These are phyloP conservation scores for Verticillium isaacii DNA, from an alignment of 2,329 filamentous ascomycete species.

Conservation along the genomic window DNA sequence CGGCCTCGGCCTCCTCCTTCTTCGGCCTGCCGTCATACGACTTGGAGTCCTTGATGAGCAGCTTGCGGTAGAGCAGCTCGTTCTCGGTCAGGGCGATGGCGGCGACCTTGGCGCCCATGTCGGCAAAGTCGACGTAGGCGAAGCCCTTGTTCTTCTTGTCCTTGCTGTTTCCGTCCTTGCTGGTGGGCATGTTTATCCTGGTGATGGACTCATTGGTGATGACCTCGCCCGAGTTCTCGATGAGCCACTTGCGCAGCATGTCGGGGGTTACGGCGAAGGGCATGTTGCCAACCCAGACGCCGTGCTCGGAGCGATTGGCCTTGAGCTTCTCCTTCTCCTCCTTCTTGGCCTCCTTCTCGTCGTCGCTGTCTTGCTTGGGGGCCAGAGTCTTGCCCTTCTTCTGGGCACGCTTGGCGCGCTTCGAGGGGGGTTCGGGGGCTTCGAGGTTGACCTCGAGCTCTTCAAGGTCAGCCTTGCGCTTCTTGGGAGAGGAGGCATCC, in stretches of 20 bases:
- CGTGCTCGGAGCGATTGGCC: constrained; percentile 68
- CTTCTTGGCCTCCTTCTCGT: constrained; percentile 31
- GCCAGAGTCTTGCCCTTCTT: constrained; percentile 73
- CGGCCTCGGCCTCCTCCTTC: constrained; percentile 43
- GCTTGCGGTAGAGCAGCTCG: constrained; percentile 67
- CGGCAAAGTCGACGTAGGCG: constrained; percentile 89
- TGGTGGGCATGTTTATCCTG: constrained; percentile 72
- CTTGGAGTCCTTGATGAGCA: constrained; percentile 90
- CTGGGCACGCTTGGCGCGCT: constrained; percentile 82
- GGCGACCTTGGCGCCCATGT: constrained; percentile 63
- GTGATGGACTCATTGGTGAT: constrained; percentile 71
- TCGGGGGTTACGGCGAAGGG: constrained; percentile 74
- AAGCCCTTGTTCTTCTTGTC: constrained; percentile 77
- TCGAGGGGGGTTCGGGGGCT: constrained; percentile 91
- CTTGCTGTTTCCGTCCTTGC: constrained; percentile 31
- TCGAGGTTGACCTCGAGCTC: constrained; percentile 86
- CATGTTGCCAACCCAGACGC: constrained; percentile 95
- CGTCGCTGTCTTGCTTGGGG: constrained; percentile 34
- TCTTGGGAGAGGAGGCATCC: constrained; percentile 40
- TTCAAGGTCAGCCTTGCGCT: constrained; percentile 66
- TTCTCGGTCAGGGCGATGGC: constrained; percentile 85
- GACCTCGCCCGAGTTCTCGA: constrained; percentile 61
- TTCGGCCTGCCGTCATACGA: constrained; percentile 86
- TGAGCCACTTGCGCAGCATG: constrained; percentile 76
- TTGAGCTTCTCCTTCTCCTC: constrained; percentile 28